phyloP scores from a whole-genome alignment of 1,284 basidiomycete genomes.

The Trichosporon sp. region DNA sequence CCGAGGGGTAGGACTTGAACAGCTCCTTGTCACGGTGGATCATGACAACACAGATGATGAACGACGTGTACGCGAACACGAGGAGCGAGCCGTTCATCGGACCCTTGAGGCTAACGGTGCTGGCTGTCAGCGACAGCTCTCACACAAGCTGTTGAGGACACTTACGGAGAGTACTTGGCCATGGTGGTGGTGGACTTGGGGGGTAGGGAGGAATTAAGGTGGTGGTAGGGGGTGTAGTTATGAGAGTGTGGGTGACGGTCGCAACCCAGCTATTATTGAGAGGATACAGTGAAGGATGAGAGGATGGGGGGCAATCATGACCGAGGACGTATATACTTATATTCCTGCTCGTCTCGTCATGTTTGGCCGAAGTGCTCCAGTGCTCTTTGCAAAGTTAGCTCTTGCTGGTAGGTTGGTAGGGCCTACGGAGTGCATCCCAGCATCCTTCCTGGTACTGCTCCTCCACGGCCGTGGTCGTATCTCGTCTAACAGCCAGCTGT shows the following conservation, averaged over 20 bases:
- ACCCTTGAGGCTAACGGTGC: constrained; percentile 22
- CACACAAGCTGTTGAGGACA: not conserved
- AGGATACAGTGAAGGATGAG: constrained; percentile 17
- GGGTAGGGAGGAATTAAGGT: not conserved
- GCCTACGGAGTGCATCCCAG: not conserved
- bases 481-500: not conserved
- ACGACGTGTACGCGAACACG: constrained; percentile 28
- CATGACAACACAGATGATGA: constrained; percentile 42
- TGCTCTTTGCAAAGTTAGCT: not conserved
- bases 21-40: constrained; percentile 32
- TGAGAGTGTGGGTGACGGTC: not conserved
- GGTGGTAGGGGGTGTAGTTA: not conserved
- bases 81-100: constrained; percentile 20
- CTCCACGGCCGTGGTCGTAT: constrained; percentile 9
- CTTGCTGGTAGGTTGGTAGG: not conserved
- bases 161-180: constrained; percentile 16
- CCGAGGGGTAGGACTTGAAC: constrained; percentile 34
- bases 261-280: constrained; percentile 3
- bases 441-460: not conserved
- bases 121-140: not conserved
- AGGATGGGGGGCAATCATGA: not conserved
- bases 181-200: not conserved
- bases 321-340: not conserved
- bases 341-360: not conserved
- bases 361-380: not conserved